Conservation (phyloP, 1,284 basidiomycete genomes). For the Cutaneotrichosporon sp. region DNA sequence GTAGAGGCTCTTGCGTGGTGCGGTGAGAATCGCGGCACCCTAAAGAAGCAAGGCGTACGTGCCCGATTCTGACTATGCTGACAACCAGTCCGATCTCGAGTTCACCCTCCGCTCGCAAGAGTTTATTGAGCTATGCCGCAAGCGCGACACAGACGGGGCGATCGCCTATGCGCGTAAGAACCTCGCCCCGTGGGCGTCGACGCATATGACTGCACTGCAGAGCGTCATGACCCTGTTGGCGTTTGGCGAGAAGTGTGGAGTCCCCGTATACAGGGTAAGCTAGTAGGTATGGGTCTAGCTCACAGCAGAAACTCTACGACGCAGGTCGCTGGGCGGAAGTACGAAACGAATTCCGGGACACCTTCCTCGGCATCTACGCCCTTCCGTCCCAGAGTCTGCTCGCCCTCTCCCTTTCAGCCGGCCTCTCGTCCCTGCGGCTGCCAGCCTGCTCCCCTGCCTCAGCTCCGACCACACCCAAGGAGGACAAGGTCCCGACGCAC, state of each 20-base stretch:
- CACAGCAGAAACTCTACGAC: conserved; percentile 70
- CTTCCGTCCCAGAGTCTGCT: conserved; percentile 80
- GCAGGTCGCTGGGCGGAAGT: conserved; percentile 67
- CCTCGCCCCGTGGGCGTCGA: conserved; percentile 74
- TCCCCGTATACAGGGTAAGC: conserved; percentile 45
- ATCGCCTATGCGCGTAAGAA: conserved; percentile 81
- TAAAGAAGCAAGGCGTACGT: conserved; percentile 79
- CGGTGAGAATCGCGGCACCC: conserved; percentile 85
- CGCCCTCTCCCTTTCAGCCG: conserved; percentile 79
- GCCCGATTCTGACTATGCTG: background rate
- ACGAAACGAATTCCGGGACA: conserved; percentile 69
- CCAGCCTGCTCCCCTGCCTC: conserved; percentile 53
- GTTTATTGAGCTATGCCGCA: conserved; percentile 83
- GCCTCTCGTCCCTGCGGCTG: conserved; percentile 77
- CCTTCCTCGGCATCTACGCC: conserved; percentile 77
- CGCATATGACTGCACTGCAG: conserved; percentile 68
- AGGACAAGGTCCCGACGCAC: conserved; percentile 17
- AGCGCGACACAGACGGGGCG: conserved; percentile 65
- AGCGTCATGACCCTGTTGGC: conserved; percentile 73
- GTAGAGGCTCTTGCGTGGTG: conserved; percentile 90
- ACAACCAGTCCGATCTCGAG: conserved; percentile 79
- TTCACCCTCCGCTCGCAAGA: conserved; percentile 94
- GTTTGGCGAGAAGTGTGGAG: conserved; percentile 52
- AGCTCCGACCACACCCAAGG: background rate
- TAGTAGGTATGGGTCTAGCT: background rate